Conservation (phyloP, 78 protist species). For the Dictyostelium firmibasis region DNA sequence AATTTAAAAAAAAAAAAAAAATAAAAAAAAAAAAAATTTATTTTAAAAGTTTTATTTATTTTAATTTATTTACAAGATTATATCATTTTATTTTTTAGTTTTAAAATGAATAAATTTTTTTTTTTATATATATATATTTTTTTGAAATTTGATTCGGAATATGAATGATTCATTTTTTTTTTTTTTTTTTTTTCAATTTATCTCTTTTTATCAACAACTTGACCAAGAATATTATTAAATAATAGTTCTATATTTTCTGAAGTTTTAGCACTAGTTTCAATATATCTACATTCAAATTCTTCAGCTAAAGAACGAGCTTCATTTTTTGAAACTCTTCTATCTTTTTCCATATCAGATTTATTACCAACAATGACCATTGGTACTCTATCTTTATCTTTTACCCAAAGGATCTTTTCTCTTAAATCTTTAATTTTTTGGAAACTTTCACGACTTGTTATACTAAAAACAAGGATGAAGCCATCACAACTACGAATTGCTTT, state of each 20-base stretch:
- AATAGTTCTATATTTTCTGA: constrained; percentile 34
- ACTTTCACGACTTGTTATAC: constrained; percentile 65
- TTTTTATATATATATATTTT: not conserved
- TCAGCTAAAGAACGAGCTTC: constrained; percentile 86
- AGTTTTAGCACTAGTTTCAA: constrained; percentile 92
- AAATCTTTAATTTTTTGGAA: constrained; percentile 60
- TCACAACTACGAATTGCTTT: constrained; percentile 69
- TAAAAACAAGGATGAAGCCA: constrained; percentile 70
- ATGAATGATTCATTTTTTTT: not conserved
- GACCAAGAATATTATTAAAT: not conserved
- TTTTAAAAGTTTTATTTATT: too few relatives aligned
- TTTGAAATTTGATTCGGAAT: too few relatives aligned
- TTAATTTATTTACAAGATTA: not conserved
- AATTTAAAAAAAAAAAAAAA: too few relatives aligned
- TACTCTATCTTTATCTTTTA: constrained; percentile 51
- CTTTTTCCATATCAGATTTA: constrained; percentile 73
- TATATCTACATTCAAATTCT: constrained; percentile 72
- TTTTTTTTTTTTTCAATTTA: not conserved
- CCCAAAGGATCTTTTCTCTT: constrained; percentile 51
- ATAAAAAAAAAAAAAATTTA: too few relatives aligned
- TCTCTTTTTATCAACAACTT: not conserved
- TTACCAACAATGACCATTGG: constrained; percentile 82
- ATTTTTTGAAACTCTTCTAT: constrained; percentile 73
- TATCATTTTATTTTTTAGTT: not conserved
- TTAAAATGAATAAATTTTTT: not conserved